phyloP scores from a whole-genome alignment of 179 eudicot species.

The Gypsophila paniculata region DNA sequence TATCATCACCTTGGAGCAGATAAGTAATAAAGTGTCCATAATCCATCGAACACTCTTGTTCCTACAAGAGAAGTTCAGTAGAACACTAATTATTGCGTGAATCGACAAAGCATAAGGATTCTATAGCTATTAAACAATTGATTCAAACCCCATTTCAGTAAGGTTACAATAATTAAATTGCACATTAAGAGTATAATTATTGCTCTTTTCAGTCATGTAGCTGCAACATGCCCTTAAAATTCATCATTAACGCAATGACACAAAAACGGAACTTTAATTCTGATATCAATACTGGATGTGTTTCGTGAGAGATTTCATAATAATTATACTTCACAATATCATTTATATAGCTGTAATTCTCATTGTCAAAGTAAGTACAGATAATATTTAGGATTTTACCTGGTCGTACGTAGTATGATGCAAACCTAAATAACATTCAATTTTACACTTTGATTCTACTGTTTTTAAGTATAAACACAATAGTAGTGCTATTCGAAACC shows the following conservation, averaged over 20 bases:
- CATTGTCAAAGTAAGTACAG: constrained; percentile 20
- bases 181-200: constrained; percentile 38
- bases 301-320: constrained; percentile 29
- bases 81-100: constrained; percentile 32
- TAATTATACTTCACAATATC: constrained; percentile 35
- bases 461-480: neutral
- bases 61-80: constrained; percentile 66
- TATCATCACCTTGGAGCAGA: constrained; percentile 52
- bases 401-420: constrained; percentile 39
- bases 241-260: constrained; percentile 45
- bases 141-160: constrained; percentile 26
- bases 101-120: neutral
- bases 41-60: constrained; percentile 37
- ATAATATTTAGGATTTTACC: constrained; percentile 36
- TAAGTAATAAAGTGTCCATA: constrained; percentile 70
- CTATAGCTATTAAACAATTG: neutral
- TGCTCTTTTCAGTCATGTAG: constrained; percentile 30
- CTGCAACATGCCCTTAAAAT: constrained; percentile 43
- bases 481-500: constrained; percentile 7
- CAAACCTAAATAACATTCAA: constrained; percentile 42
- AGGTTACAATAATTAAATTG: constrained; percentile 33
- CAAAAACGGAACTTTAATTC: constrained; percentile 46
- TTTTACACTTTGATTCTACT: constrained; percentile 40
- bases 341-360: neutral
- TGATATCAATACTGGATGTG: neutral